Percentiles rank a stretch among this genome's conserved stretches.
Evolutionary conservation across 352 stramenopile species (phyloP).

Genomic region (Blastocystis sp.): DNA sequence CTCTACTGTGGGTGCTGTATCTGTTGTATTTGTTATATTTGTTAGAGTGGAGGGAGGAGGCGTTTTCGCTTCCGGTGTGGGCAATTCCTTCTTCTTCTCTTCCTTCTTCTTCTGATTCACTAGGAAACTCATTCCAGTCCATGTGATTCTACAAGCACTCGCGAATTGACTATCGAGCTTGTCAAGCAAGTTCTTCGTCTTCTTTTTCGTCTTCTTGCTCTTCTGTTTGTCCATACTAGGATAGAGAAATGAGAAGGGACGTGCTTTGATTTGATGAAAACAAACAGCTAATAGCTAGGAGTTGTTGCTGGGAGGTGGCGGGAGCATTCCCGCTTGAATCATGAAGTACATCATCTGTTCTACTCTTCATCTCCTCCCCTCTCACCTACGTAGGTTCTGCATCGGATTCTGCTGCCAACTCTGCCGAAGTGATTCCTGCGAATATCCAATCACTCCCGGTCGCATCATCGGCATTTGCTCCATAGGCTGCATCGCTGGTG

Average conservation of each 20-base stretch:
- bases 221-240: background rate
- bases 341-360: slow-evolving; percentile 25
- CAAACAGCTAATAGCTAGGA: background rate
- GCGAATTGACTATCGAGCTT: slow-evolving; percentile 60
- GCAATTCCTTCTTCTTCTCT: background rate
- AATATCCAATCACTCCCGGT: background rate
- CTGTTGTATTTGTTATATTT: background rate
- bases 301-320: background rate
- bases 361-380: background rate
- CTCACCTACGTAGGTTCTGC: slow-evolving; percentile 43
- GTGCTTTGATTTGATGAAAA: slow-evolving; percentile 57
- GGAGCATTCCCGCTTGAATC: background rate
- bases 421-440: background rate
- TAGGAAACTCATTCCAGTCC: background rate
- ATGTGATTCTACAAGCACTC: slow-evolving; percentile 30
- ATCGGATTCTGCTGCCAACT: slow-evolving; percentile 37
- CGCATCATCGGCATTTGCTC: background rate
- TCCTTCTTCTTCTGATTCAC: slow-evolving; percentile 26
- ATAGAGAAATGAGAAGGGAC: slow-evolving; percentile 18
- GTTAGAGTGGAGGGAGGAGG: background rate
- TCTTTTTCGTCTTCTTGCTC: slow-evolving; percentile 39
- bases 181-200: slow-evolving; percentile 24
- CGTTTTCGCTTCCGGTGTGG: background rate
- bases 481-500: background rate
- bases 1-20: background rate